Base-by-base conservation (phyloP, 805 yeast genomes). In the Metschnikowia lachancei region DNA sequence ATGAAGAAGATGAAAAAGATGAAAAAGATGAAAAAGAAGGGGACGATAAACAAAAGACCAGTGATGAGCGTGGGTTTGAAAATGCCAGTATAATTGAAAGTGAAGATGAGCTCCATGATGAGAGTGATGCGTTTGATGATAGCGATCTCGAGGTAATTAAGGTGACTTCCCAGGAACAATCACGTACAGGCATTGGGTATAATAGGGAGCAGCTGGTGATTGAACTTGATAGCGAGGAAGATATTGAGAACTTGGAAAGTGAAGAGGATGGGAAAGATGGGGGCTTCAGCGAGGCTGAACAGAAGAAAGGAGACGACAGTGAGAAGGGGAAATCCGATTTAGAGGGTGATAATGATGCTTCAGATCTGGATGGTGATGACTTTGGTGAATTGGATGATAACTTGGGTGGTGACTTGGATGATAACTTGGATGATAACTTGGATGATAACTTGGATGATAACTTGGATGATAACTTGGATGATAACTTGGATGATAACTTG, bases 161-260 rank as follows among this genome's bases (percentile, higher is more conserved):
- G 22, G 36, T 11, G 26, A 30, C 7, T 14, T 30, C 33, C 10
- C 33, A 11, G n/a, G 13, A 13, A 16, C 33, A 26, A 12, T 6
- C n/a, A 9, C 28, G 34, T 4, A 4, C 33, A 14, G 28, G 19
- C 5, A 12, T 19, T 2, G 45, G 45, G 18, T 39, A 39, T 13
- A 30, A 39, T 3, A 13, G 36, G 13, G 41, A 45, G 18, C 34
- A 20, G 16, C 46, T 44, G 43, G 51, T 49, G 12, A 43, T 46
- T 14, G 59, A 55, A 17, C 39, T 59, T 8, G 60, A 55, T 30
- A 55, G 61, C 37, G 65, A 61, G 37, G 62, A 56, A 16, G 65
- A 59, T 12, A 60, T 61, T 19, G 66, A 62, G 16, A 62, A 61
- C 33, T 52, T 62, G 39, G 66, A 62, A 36, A 45, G 42, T 14